Percentiles rank a stretch among this genome's conserved stretches.
Evolutionary conservation across 352 stramenopile genomes (phyloP).

Genomic region (Pythium phragmiticola): DNA sequence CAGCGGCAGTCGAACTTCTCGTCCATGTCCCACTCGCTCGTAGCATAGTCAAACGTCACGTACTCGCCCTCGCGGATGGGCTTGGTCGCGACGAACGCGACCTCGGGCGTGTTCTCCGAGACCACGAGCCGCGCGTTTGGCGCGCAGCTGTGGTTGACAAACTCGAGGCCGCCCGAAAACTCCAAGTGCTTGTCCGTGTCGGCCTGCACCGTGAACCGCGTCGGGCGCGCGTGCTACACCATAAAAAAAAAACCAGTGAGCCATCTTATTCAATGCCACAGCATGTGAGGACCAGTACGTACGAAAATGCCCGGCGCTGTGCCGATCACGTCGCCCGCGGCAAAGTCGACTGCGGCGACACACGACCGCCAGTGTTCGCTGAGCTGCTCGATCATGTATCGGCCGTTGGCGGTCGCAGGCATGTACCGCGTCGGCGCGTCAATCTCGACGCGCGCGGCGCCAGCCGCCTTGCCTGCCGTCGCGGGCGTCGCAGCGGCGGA

Average conservation of each 20-base stretch:
- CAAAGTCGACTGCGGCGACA: conserved; percentile 67
- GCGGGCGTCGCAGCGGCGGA: conserved; percentile 28
- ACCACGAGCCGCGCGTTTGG: conserved; percentile 83
- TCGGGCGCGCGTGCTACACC: conserved; percentile 52
- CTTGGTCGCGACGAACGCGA: conserved; percentile 79
- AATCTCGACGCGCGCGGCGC: conserved; percentile 13
- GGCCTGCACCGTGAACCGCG: conserved; percentile 84
- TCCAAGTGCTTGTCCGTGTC: conserved; percentile 77
- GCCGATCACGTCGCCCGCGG: conserved; percentile 64
- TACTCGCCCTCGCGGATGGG: conserved; percentile 71
- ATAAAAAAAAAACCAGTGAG: not conserved
- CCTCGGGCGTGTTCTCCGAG: conserved; percentile 61
- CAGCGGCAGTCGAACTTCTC: conserved; percentile 88
- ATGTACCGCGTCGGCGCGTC: conserved; percentile 50
- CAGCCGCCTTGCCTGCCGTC: conserved; percentile 24
- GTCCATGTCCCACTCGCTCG: conserved; percentile 92
- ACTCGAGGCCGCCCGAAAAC: conserved; percentile 81
- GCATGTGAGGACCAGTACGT: conserved; percentile 23
- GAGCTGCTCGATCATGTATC: conserved; percentile 69
- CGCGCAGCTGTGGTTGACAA: conserved; percentile 87
- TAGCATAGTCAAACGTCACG: conserved; percentile 87
- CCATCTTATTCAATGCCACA: not conserved
- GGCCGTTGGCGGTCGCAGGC: conserved; percentile 53
- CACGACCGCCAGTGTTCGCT: conserved; percentile 74
- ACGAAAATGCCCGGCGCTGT: conserved; percentile 68